phyloP scores from a whole-genome alignment of 768 basidiomycete genomes.

The Tricholoma sp. region DNA sequence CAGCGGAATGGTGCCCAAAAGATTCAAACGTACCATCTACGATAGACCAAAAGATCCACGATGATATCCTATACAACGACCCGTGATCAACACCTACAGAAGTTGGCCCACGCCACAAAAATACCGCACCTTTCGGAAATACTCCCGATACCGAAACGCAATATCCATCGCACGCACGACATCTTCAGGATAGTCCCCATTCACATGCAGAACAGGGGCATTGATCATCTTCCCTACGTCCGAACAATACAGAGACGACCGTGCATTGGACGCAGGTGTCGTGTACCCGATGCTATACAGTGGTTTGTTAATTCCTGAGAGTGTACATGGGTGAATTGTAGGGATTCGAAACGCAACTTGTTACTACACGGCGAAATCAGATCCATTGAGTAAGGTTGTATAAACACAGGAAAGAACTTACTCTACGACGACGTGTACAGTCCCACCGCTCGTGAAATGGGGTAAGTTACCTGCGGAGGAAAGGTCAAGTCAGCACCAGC shows the following conservation, averaged over 20 bases:
- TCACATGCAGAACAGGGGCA: slow-evolving; percentile 85
- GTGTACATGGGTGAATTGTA: neutral
- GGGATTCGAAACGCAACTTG: slow-evolving; percentile 36
- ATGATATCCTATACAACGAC: slow-evolving; percentile 60
- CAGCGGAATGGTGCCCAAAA: neutral
- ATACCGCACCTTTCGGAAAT: slow-evolving; percentile 68
- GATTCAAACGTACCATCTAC: slow-evolving; percentile 54
- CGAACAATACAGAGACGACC: slow-evolving; percentile 85
- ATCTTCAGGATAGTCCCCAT: slow-evolving; percentile 89
- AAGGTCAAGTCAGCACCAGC: neutral
- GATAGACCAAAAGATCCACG: slow-evolving; percentile 84
- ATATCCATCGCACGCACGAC: slow-evolving; percentile 80
- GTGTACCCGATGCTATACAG: slow-evolving; percentile 82
- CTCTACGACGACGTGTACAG: slow-evolving; percentile 89
- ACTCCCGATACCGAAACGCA: slow-evolving; percentile 82
- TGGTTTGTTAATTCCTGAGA: neutral
- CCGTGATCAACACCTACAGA: neutral
- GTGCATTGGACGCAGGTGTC: slow-evolving; percentile 77
- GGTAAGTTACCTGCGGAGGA: slow-evolving; percentile 70
- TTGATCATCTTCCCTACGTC: slow-evolving; percentile 89
- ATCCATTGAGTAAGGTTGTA: neutral
- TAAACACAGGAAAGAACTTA: slow-evolving; percentile 31
- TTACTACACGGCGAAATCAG: slow-evolving; percentile 35
- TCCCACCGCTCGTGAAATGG: slow-evolving; percentile 88
- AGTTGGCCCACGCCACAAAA: neutral